Evolutionary conservation across 192 early-diverging fungal genomes (phyloP), one percentile per base, ranked within the genome.

Genomic region (Entomortierella lignicola): DNA sequence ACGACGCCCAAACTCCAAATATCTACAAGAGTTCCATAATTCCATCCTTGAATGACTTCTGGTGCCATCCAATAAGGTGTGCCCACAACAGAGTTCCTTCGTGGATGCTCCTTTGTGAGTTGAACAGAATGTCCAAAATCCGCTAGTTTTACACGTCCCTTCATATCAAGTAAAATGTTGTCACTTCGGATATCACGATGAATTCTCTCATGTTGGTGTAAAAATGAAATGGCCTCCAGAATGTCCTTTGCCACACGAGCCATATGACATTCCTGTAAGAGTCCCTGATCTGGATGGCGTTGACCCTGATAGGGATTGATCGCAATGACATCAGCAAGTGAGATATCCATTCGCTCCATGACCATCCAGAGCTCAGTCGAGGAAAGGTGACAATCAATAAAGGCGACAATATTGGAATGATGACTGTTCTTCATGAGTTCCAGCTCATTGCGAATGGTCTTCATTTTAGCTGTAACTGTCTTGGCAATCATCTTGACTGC

Each of bases 51-150:
- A 26, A 98, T 93, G 5, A 98, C 97, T 79, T 98, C 97, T 32
- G 97, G 97, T 30, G 97, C 94, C 97, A 98, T 98, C 97, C 97
- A 97, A 86, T 95, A 98, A 21, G 97, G 94, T 32, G 96, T 97
- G 34, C 91, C 96, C 8, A 93, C 96, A 71, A 95, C 92, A 20
- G 94, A 96, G 32, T 89, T 91, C 42, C 96, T 89, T 69, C 94
- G 94, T 52, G 90, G 89, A 50, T 92, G 88, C 64, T 88, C 89
- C 63, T 90, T 92, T 2, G 94, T 91, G 31, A 98, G 84, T 80
- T 96, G 93, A 0, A 96, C 97, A 68, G 94, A 97, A 68, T 96
- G 96, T 3, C 97, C 95, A 87, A 99, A 99, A 84, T 99, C 97
- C 27, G 94, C 95, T 73, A 94, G 85, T 81, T 99, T 99, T 55